Evolutionary conservation across 805 yeast genomes (phyloP), one percentile per base, ranked within the genome.

Genomic region (Yarrowia divulgata): DNA sequence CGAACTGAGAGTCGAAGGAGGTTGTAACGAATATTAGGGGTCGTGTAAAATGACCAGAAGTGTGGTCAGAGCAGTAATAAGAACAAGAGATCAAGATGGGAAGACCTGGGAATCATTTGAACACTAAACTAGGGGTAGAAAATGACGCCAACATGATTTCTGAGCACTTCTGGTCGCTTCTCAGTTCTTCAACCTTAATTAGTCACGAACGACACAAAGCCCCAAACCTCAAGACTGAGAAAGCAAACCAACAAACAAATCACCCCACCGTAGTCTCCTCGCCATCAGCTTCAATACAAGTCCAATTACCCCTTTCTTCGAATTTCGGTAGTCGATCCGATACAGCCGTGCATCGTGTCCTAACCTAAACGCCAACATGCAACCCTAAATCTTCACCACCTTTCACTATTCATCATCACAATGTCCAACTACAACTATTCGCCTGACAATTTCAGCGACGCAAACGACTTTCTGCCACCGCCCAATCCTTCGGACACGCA

Each of bases 391-490:
- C n/a, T 35, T 57, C 40, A 57, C 49, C 49, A 23, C 63, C 14
- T 23, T 42, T 40, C 29, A 8, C 12, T 37, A 18, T 4, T 13
- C 29, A 52, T 8, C 58, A n/a, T 29, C 48, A 40, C 39, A 16
- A 57, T 57, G 64, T 57, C 64, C 48, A 57, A 57, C 64, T 57
- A 57, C 64, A 57, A 57, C 49, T 57, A 57, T n/a, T 40, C 49
- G 39, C 64, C 64, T 2, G 49, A 57, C 23, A n/a, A 40, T 8
- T 57, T 57, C 49, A 42, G 64, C 40, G 64, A 57, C 40, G 40
- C 64, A 0, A 23, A 57, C 49, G 64, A 57, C 10, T 57, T 42
- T 18, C 50, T 57, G 49, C 67, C 68, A 29, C 55, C 57, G 1
- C 68, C 57, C 14, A 49, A 37, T 16, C 46, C 45, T n/a, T 49